phyloP scores from a whole-genome alignment of 2,329 filamentous ascomycete species.

The Paecilomyces variotii region DNA sequence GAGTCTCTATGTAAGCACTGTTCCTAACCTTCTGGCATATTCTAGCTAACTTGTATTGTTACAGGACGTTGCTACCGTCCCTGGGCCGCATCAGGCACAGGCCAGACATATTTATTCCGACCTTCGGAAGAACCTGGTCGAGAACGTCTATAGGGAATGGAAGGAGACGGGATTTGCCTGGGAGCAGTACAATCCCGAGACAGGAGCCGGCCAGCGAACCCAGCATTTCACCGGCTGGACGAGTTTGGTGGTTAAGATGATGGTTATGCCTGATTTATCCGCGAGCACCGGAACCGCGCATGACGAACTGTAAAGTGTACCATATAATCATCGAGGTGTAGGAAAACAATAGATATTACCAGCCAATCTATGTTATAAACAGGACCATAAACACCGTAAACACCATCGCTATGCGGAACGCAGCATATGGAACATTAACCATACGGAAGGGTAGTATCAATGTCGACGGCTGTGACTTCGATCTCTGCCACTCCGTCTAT shows the following conservation, averaged over 20 bases:
- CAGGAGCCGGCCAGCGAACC: constrained; percentile 84
- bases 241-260: constrained; percentile 94
- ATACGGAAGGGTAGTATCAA: constrained; percentile 7
- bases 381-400: constrained; percentile 5
- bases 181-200: constrained; percentile 97
- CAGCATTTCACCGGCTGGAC: constrained; percentile 99
- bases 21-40: not conserved
- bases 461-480: constrained; percentile 16
- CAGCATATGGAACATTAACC: no score
- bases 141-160: constrained; percentile 85
- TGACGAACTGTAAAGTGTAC: constrained; percentile 41
- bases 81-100: constrained; percentile 59
- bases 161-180: constrained; percentile 88
- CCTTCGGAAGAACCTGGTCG: constrained; percentile 75
- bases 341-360: constrained; percentile 1
- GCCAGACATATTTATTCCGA: constrained; percentile 67
- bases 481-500: constrained; percentile 19
- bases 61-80: constrained; percentile 55
- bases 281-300: constrained; percentile 23
- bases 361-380: not conserved
- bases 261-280: constrained; percentile 75
- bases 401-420: constrained; percentile 6
- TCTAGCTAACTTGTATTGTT: constrained; percentile 6
- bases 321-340: not conserved
- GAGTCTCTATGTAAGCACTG: constrained; percentile 64